Base-by-base conservation (phyloP, 345 rosid species). In the Rubroshorea leprosula region DNA sequence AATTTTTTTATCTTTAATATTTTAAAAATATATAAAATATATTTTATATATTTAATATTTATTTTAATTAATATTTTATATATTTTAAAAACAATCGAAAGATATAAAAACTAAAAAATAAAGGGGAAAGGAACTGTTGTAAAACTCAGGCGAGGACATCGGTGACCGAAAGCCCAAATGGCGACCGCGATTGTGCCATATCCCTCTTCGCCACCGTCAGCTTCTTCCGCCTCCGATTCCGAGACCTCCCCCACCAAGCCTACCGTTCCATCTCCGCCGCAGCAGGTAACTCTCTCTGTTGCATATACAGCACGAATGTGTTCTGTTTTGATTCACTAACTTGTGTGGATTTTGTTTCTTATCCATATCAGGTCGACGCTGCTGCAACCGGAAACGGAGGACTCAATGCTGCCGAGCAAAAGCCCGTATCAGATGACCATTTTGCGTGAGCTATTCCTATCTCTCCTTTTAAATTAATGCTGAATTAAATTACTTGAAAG, bases 361-460 rank as follows among this genome's bases (percentile, higher is more conserved):
- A 35, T 35, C n/a, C n/a, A n/a, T n/a, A n/a, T 8, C 50, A 62
- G 54, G 54, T 39, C 23, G n/a, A n/a, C n/a, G 74, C 59, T 12
- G 61, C 39, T 23, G 38, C 54, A 13, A 5, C 29, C 17, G 12
- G 41, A 9, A 70, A 60, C 6, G 72, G 69, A 24, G 62, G 39
- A 41, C n/a, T 23, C 29, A 51, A 63, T 45, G 49, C 38, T 22
- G 55, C 38, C 23, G 78, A 70, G 44, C 51, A 48, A 35, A 67
- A 74, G n/a, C n/a, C n/a, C 24, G n/a, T 49, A 20, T 51, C 51
- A 24, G 20, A 49, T 5, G 43, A 51, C 18, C 57, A 63, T 70
- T 67, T 67, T 60, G 61, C 49, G 72, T 74, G 46, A 63, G 75
- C 58, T 38, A n/a, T n/a, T n/a, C n/a, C n/a, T n/a, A n/a, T n/a